phyloP scores from a whole-genome alignment of 2,329 filamentous ascomycete species.

The Exophiala calicioides region DNA sequence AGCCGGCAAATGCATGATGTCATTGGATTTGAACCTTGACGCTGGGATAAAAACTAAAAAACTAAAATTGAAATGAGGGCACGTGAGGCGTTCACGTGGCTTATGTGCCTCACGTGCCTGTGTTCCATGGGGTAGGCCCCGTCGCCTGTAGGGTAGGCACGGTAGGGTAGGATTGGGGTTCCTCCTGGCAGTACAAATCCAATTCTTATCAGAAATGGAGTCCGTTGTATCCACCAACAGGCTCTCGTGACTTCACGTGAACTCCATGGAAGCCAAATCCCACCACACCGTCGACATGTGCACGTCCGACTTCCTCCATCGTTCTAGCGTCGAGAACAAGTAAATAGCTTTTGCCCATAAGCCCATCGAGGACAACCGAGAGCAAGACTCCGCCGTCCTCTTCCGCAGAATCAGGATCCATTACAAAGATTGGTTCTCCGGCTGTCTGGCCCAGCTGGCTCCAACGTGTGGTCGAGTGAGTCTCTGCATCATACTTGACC shows the following conservation, averaged over 20 bases:
- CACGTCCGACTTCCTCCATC: slow-evolving; percentile 53
- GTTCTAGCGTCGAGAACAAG: slow-evolving; percentile 53
- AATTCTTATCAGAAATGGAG: slow-evolving; percentile 21
- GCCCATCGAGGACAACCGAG: slow-evolving; percentile 56
- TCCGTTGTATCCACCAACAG: slow-evolving; percentile 12
- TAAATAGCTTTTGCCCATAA: slow-evolving; percentile 53
- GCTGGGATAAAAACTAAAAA: too few relatives aligned
- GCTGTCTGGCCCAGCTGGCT: slow-evolving; percentile 52
- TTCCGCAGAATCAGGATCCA: slow-evolving; percentile 39
- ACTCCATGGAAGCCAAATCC: slow-evolving; percentile 57
- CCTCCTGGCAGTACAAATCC: too few relatives aligned
- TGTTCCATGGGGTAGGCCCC: too few relatives aligned
- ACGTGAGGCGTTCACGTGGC: too few relatives aligned
- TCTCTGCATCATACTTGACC: slow-evolving; percentile 54
- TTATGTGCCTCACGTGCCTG: too few relatives aligned
- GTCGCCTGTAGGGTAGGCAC: too few relatives aligned
- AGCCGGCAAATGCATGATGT: too few relatives aligned
- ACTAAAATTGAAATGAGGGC: too few relatives aligned
- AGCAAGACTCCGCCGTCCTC: slow-evolving; percentile 58
- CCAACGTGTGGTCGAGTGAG: slow-evolving; percentile 46
- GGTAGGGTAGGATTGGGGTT: too few relatives aligned
- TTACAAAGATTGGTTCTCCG: slow-evolving; percentile 57
- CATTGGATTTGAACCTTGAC: too few relatives aligned
- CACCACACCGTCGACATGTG: slow-evolving; percentile 51
- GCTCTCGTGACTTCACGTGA: slow-evolving; percentile 12